Base-by-base conservation (phyloP, 148 eudicot genomes). In the Rhododendron vialii region DNA sequence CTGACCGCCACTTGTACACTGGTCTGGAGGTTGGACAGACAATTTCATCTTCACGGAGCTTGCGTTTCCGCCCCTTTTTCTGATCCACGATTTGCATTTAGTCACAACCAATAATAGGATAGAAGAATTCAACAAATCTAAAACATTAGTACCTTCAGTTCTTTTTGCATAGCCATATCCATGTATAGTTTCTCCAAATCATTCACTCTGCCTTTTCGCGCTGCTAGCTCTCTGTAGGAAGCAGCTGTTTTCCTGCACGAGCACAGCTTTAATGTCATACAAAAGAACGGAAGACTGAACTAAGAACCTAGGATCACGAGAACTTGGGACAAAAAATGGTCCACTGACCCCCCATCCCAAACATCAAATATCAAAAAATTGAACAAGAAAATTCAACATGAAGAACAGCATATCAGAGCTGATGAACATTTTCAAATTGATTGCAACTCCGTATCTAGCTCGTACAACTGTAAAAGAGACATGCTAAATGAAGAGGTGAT, bases 41-140 rank as follows among this genome's bases (percentile, higher is more conserved):
- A 26, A 96, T 88, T 87, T 95, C 98, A 78, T 96, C 96, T 85
- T 96, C 99, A 63, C 94, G 95, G 59, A 96, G 93, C 74, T 92
- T 96, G 80, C 99, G 93, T 82, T 95, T 96, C 87, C 87, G 89
- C 82, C 99, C 99, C 91, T 93, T 95, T 88, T 96, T 96, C 99
- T 96, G 95, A 63, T 86, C 47, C 55, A 85, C 0, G 14, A 84
- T 85, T 79, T 57, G 13, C 47, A 26, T 55, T 36, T 24, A 79
- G 57, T 36, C 5, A 77, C n/a, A 43, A 41, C 4, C 22, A 81
- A 61, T 14, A 55, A 61, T 14, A 77, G 9, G 86, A 35, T 7
- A 53, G 77, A 59, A 20, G 26, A 55, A 33, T 41, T 59, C 45
- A 33, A 36, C 14, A 67, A 71, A 26, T 22, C 30, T 24, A 43